Evolutionary conservation across 2,329 filamentous ascomycete species (phyloP), one percentile per base, ranked within the genome.

Genomic region (Pseudocercospora cruenta): DNA sequence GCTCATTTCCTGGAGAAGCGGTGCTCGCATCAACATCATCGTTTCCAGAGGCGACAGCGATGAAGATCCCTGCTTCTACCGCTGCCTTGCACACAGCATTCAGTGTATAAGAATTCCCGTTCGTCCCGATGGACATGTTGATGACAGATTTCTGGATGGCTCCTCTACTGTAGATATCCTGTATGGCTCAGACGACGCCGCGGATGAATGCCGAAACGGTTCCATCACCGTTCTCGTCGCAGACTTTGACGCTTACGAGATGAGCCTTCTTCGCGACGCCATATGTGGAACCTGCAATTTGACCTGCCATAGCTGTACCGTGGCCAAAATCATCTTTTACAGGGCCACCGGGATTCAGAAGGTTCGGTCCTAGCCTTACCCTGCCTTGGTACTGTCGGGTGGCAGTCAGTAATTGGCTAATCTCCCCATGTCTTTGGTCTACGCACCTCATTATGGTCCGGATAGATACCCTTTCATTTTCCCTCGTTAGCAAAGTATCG

Each of bases 301-400:
- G 97, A 73, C 94, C 94, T 70, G 94, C 97, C 78, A 89, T 5
- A n/a, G 3, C 2, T 45, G 39, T 45, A 10, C 39, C 39, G 39
- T 45, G 39, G 39, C 39, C 39, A 1, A 4, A 1, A 7, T 45
- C 39, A 19, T 45, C 39, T 16, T 3, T 9, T 5, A 19, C 19
- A 1, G 39, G 39, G 19, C 39, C 39, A n/a, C n/a, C n/a, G 1
- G 39, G 39, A 16, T 45, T 12, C 14, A 45, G 39, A 2, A 19
- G 4, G 19, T 45, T 45, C 14, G 39, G 7, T 3, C 39, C 39
- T 5, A 45, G 39, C 14, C 14, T 45, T 12, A 45, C 39, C n/a
- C 39, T 4, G 3, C 39, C 39, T 19, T 45, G 8, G 39, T 45
- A 16, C 39, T 45, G 39, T 45, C n/a, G 1, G 14, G 4, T 7